Evolutionary conservation across 805 yeast genomes (phyloP).

Genomic region (Vanderwaltozyma yarrowii): DNA sequence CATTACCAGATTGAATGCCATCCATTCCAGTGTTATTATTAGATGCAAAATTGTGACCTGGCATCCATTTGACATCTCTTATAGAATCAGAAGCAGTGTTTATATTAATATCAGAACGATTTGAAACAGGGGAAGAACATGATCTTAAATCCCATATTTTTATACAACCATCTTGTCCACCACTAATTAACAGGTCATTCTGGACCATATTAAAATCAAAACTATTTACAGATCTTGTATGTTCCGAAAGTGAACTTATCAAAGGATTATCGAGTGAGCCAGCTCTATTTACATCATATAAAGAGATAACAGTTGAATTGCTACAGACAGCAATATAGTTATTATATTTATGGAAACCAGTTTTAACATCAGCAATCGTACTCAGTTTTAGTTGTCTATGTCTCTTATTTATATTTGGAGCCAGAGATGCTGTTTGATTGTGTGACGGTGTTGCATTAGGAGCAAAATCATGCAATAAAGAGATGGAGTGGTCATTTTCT

Average conservation of each 20-base stretch:
- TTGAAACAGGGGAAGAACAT: constrained; percentile 33
- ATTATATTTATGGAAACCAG: constrained; percentile 24
- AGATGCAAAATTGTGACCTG: constrained; percentile 31
- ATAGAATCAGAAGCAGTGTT: constrained; percentile 62
- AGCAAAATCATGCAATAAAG: constrained; percentile 13
- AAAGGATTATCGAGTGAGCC: constrained; percentile 13
- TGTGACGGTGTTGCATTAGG: neutral
- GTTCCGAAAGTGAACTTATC: constrained; percentile 22
- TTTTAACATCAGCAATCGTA: constrained; percentile 28
- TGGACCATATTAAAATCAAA: constrained; percentile 29
- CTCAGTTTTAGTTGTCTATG: constrained; percentile 20
- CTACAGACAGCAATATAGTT: constrained; percentile 26
- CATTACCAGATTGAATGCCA: constrained; percentile 28
- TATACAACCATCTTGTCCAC: constrained; percentile 73
- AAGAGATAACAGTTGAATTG: constrained; percentile 25
- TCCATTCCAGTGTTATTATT: constrained; percentile 21
- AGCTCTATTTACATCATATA: constrained; percentile 24
- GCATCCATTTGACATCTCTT: constrained; percentile 45
- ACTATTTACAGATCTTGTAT: constrained; percentile 28
- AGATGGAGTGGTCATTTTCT: constrained; percentile 11
- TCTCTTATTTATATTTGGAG: constrained; percentile 7
- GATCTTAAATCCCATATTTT: constrained; percentile 59
- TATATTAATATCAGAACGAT: constrained; percentile 22
- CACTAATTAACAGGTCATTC: constrained; percentile 39
- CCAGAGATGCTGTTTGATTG: neutral